These are phyloP conservation scores for Aegilops umbellulata DNA, from an alignment of 176 grass and related monocot species.

Conservation along the genomic window DNA sequence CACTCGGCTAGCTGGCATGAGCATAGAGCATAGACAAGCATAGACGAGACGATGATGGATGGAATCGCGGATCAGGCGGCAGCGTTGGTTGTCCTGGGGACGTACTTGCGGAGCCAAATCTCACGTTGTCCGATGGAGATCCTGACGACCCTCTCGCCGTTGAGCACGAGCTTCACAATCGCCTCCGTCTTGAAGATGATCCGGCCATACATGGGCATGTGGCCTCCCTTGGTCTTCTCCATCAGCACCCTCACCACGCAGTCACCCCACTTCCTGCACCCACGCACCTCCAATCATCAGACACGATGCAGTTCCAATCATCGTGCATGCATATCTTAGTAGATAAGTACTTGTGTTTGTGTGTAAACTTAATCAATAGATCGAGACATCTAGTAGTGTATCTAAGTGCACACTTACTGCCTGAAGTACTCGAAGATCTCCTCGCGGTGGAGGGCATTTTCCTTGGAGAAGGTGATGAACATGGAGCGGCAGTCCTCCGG, in stretches of 20 bases:
- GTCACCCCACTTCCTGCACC: slow-evolving; percentile 25
- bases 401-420: slow-evolving; percentile 14
- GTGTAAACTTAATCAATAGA: too few relatives aligned
- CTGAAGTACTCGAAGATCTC: slow-evolving; percentile 64
- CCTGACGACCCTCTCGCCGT: background rate
- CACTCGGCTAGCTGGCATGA: too few relatives aligned
- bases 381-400: too few relatives aligned
- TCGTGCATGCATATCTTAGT: too few relatives aligned
- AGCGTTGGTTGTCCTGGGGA: background rate
- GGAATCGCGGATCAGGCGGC: background rate
- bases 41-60: too few relatives aligned
- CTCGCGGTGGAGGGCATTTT: slow-evolving; percentile 21
- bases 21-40: too few relatives aligned
- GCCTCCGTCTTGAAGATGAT: slow-evolving; percentile 35
- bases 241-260: slow-evolving; percentile 39
- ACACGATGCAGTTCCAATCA: background rate
- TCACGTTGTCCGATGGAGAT: slow-evolving; percentile 11
- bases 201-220: slow-evolving; percentile 26
- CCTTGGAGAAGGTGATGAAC: slow-evolving; percentile 42
- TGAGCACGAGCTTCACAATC: slow-evolving; percentile 30
- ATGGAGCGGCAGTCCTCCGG: slow-evolving; percentile 35
- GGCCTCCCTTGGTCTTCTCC: slow-evolving; percentile 11
- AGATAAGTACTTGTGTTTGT: too few relatives aligned
- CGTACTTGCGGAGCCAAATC: slow-evolving; percentile 47
- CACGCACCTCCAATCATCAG: background rate